phyloP scores from a whole-genome alignment of 768 basidiomycete genomes.

The Kwoniella dejecticola region DNA sequence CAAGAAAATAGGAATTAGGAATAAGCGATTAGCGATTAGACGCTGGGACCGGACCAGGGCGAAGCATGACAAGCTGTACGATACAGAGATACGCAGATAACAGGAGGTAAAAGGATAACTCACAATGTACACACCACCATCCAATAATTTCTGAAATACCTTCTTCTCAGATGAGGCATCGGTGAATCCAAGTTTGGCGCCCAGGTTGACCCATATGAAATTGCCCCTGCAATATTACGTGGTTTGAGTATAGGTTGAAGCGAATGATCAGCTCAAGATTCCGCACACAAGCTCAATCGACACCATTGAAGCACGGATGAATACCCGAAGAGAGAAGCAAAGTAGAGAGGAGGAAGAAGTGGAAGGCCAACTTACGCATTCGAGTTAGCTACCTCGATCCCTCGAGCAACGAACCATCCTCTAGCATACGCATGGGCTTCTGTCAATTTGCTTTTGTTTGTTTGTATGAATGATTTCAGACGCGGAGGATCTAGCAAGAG shows the following conservation, averaged over 20 bases:
- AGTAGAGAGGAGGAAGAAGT: too few relatives aligned
- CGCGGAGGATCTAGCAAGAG: constrained; percentile 27
- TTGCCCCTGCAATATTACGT: constrained; percentile 32
- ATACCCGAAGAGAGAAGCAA: too few relatives aligned
- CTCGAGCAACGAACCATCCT: constrained; percentile 45
- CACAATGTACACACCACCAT: constrained; percentile 53
- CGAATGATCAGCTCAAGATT: too few relatives aligned
- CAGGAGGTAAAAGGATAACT: constrained; percentile 13
- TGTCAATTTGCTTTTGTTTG: constrained; percentile 32
- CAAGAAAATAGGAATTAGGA: neutral
- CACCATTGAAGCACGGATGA: too few relatives aligned
- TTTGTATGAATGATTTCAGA: constrained; percentile 34
- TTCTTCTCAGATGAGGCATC: constrained; percentile 43
- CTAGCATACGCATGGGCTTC: constrained; percentile 46
- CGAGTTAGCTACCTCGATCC: constrained; percentile 43
- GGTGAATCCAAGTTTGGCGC: constrained; percentile 36
- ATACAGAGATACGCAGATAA: too few relatives aligned
- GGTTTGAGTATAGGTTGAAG: neutral
- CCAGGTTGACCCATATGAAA: constrained; percentile 53
- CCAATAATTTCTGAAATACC: constrained; percentile 49
- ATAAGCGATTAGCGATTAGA: neutral
- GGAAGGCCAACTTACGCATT: constrained; percentile 38
- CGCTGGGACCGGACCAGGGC: too few relatives aligned
- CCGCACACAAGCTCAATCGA: too few relatives aligned
- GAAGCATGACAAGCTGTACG: too few relatives aligned